phyloP scores from a whole-genome alignment of 2,329 filamentous ascomycete species.

The Pseudocercospora macadamiae region DNA sequence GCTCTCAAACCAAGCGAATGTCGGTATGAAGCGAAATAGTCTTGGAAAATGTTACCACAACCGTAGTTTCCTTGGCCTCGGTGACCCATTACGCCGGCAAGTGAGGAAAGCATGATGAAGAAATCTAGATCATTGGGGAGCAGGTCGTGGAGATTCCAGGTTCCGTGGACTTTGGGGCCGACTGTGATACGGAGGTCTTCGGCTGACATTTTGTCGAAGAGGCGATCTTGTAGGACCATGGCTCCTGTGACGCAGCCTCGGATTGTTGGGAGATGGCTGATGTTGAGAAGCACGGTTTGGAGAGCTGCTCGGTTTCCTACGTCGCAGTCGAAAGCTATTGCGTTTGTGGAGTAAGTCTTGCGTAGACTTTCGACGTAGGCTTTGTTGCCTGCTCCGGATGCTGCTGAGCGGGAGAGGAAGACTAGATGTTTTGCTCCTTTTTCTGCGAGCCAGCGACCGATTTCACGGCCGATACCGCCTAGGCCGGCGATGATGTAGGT shows the following conservation, averaged over 20 bases:
- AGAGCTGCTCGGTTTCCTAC: slow-evolving; percentile 18
- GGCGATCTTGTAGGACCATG: slow-evolving; percentile 36
- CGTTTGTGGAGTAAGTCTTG: slow-evolving; percentile 6
- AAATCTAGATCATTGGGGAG: slow-evolving; percentile 33
- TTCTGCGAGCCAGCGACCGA: slow-evolving; percentile 10
- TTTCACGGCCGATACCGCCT: slow-evolving; percentile 18
- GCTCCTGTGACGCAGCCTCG: slow-evolving; percentile 47
- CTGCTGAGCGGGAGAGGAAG: slow-evolving; percentile 16
- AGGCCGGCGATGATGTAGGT: slow-evolving; percentile 24
- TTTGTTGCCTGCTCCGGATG: slow-evolving; percentile 6
- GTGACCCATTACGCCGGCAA: slow-evolving; percentile 29
- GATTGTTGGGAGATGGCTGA: slow-evolving; percentile 37
- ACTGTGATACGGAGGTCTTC: slow-evolving; percentile 16
- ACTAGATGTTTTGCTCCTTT: slow-evolving; percentile 14
- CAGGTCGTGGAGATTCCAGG: slow-evolving; percentile 31
- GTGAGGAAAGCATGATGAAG: slow-evolving; percentile 36
- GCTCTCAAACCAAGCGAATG: slow-evolving; percentile 29
- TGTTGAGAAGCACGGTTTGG: slow-evolving; percentile 24
- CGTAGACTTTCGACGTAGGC: slow-evolving; percentile 9
- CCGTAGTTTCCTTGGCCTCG: slow-evolving; percentile 45
- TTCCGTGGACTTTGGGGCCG: slow-evolving; percentile 34
- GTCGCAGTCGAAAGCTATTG: slow-evolving; percentile 15
- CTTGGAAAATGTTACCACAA: slow-evolving; percentile 45
- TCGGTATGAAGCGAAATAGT: slow-evolving; percentile 34
- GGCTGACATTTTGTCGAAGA: slow-evolving; percentile 32